Percentiles rank a stretch among this genome's conserved stretches.
phyloP scores from a whole-genome alignment of 2,329 filamentous ascomycete genomes.

The Emydomyces testavorans region DNA sequence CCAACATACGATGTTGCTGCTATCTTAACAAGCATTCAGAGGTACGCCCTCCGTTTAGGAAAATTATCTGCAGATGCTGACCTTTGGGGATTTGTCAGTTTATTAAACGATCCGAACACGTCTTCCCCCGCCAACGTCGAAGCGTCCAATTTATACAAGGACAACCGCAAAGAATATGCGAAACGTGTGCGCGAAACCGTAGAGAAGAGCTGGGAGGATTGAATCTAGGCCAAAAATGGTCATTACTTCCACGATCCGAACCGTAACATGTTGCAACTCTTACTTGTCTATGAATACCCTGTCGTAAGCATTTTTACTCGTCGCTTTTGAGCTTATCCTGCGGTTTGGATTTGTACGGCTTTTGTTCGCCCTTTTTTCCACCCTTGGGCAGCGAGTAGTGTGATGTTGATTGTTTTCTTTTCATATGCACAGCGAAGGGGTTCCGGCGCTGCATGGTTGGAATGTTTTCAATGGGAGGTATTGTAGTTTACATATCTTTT shows the following conservation, averaged over 20 bases:
- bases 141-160: conserved; percentile 95
- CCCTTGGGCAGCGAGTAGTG: background rate
- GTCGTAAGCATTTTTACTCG: background rate
- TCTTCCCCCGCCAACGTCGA: conserved; percentile 95
- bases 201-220: conserved; percentile 99
- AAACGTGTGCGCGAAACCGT: conserved; percentile 94
- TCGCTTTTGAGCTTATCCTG: background rate
- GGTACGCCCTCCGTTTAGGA: conserved; percentile 43
- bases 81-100: conserved; percentile 40
- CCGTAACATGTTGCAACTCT: background rate
- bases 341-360: background rate
- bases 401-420: background rate
- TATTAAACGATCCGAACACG: conserved; percentile 97
- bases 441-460: conserved; percentile 24
- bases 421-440: conserved; percentile 10
- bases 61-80: conserved; percentile 1
- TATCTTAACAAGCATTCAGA: conserved; percentile 94
- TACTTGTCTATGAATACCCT: background rate
- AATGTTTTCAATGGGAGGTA: background rate
- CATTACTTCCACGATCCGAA: background rate
- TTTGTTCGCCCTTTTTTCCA: background rate
- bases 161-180: conserved; percentile 91
- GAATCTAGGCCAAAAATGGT: conserved; percentile 27
- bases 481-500: background rate
- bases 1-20: conserved; percentile 97